Conservation (phyloP, 1,139 yeast species). For the Debaryomyces nepalensis region DNA sequence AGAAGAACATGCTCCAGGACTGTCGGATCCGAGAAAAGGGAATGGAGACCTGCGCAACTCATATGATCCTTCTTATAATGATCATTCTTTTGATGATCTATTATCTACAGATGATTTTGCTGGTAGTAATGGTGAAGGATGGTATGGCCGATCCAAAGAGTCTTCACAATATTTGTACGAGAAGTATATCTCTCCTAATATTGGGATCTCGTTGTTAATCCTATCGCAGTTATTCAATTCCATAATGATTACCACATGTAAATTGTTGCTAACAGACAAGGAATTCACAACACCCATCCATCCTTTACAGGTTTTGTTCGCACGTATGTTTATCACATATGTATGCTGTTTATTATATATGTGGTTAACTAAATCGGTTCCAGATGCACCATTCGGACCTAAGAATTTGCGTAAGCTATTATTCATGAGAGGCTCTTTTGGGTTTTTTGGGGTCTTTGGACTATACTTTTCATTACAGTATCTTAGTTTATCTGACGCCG, state of each 20-base stretch:
- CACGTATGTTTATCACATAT: constrained; percentile 76
- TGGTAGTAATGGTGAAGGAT: background rate
- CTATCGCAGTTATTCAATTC: constrained; percentile 73
- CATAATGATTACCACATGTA: constrained; percentile 75
- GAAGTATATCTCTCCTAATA: constrained; percentile 25
- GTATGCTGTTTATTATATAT: constrained; percentile 59
- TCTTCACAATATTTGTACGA: constrained; percentile 8
- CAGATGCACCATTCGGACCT: constrained; percentile 76
- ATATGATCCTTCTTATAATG: background rate
- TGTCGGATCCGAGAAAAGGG: constrained; percentile 1
- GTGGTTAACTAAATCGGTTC: constrained; percentile 52
- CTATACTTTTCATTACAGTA: constrained; percentile 75
- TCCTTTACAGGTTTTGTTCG: constrained; percentile 77
- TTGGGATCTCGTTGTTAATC: constrained; percentile 50
- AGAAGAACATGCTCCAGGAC: background rate
- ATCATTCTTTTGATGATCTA: constrained; percentile 5
- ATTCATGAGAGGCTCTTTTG: constrained; percentile 68
- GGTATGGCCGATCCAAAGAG: background rate
- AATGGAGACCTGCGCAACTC: background rate
- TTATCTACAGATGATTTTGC: background rate
- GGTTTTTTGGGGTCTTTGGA: constrained; percentile 80
- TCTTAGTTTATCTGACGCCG: constrained; percentile 74
- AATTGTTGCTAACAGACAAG: constrained; percentile 67
- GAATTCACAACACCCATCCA: constrained; percentile 61
- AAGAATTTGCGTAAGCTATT: constrained; percentile 57